phyloP scores from a whole-genome alignment of 2,329 filamentous ascomycete species.

The Cercospora brassicicola region DNA sequence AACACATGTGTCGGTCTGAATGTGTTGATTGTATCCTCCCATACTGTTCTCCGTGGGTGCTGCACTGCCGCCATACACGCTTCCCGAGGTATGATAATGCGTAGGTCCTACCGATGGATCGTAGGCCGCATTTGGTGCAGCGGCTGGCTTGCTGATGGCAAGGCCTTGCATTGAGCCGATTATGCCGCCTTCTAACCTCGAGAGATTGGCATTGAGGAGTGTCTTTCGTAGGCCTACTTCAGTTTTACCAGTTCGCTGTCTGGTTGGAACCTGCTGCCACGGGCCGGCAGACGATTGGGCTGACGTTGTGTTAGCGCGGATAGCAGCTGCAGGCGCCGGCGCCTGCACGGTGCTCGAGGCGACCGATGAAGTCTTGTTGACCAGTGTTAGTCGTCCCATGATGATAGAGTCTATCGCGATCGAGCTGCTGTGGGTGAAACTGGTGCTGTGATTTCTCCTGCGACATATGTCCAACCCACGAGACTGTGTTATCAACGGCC shows the following conservation, averaged over 20 bases:
- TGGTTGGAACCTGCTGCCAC: not conserved
- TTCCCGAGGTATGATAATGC: not conserved
- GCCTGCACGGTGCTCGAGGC: not conserved
- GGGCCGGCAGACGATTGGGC: not conserved
- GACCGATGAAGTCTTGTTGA: not conserved
- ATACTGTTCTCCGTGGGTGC: not conserved
- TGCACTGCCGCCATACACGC: not conserved
- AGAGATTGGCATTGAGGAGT: not conserved
- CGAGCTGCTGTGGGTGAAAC: not conserved
- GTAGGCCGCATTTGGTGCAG: not conserved
- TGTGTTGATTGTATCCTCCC: not conserved
- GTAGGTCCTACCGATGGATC: not conserved
- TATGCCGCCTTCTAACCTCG: not conserved
- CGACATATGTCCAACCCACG: no score
- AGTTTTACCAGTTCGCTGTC: not conserved
- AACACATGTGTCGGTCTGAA: not conserved
- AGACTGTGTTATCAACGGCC: no score
- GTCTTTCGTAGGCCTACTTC: not conserved
- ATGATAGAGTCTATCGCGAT: not conserved
- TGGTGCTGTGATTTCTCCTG: no score
- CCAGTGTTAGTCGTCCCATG: not conserved
- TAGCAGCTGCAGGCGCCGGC: not conserved
- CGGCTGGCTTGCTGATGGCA: not conserved
- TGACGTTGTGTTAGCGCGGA: not conserved
- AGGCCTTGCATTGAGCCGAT: not conserved